These are phyloP conservation scores for Boechera retrofracta DNA, from an alignment of 345 rosid species.

Conservation along the genomic window DNA sequence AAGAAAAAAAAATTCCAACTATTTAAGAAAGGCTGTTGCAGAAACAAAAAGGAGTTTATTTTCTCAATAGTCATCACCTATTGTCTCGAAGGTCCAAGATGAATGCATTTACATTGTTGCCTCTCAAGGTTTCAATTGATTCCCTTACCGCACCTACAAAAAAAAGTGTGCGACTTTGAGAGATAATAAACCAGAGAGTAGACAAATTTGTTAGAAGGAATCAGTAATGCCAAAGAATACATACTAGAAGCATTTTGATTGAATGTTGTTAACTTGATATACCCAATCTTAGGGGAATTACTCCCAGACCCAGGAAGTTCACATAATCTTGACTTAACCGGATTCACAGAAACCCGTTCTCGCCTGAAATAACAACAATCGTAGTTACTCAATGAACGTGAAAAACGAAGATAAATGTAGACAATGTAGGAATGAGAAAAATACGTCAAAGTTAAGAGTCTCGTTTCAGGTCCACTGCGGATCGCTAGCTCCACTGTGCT, in stretches of 20 bases:
- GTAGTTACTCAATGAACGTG: background rate
- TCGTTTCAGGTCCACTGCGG: constrained; percentile 75
- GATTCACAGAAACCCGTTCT: constrained; percentile 82
- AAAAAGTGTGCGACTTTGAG: background rate
- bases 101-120: constrained; percentile 71
- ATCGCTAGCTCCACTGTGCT: constrained; percentile 78
- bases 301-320: constrained; percentile 72
- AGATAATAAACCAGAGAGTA: constrained; percentile 11
- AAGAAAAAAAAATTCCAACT: constrained; percentile 38
- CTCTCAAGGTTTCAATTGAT: constrained; percentile 76
- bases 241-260: constrained; percentile 89
- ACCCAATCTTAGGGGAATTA: constrained; percentile 77
- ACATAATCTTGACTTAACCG: constrained; percentile 87
- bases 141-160: constrained; percentile 80
- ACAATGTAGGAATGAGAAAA: background rate
- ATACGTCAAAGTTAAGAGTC: constrained; percentile 74
- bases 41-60: constrained; percentile 30
- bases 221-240: constrained; percentile 10
- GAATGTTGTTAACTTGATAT: constrained; percentile 84
- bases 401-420: background rate
- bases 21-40: constrained; percentile 45
- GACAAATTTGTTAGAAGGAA: constrained; percentile 23
- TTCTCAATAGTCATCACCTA: constrained; percentile 61
- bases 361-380: constrained; percentile 56
- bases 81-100: constrained; percentile 97